phyloP scores from a whole-genome alignment of 192 early-diverging fungal genomes.

The Diversispora eburnea region DNA sequence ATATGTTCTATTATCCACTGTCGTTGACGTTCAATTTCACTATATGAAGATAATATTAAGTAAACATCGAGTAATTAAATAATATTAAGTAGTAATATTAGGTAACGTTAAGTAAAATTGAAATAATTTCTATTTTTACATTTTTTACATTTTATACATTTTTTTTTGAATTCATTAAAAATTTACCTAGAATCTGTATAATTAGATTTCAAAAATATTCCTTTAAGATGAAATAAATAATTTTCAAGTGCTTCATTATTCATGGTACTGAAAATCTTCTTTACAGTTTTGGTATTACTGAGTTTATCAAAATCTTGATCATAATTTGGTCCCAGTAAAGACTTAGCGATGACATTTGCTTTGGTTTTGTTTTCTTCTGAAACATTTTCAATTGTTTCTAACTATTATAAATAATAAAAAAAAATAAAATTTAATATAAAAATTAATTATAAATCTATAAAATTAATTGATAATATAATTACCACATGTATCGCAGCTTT shows the following conservation, averaged over 20 bases:
- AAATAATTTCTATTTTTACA: no score
- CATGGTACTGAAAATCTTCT: conserved; percentile 69
- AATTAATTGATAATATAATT: conserved; percentile 21
- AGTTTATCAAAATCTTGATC: conserved; percentile 63
- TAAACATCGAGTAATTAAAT: no score
- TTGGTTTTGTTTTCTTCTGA: conserved; percentile 65
- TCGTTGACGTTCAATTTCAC: conserved; percentile 51
- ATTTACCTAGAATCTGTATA: conserved; percentile 8
- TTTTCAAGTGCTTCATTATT: conserved; percentile 61
- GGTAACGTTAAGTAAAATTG: background rate
- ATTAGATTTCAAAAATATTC: conserved; percentile 59
- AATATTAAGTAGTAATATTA: background rate
- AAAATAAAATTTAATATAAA: conserved; percentile 12
- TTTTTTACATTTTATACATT: no score
- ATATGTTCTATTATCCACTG: conserved; percentile 84
- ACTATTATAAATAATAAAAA: conserved; percentile 34
- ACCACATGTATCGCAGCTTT: conserved; percentile 74
- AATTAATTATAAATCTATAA: background rate
- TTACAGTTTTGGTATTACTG: conserved; percentile 75
- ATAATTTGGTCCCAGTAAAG: conserved; percentile 77
- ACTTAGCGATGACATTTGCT: conserved; percentile 73
- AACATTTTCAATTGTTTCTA: conserved; percentile 49
- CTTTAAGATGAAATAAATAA: conserved; percentile 72
- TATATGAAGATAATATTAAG: background rate
- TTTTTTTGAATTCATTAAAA: background rate